These are phyloP conservation scores for Carex scoparia DNA, from an alignment of 176 grass and related monocot species.

Conservation along the genomic window DNA sequence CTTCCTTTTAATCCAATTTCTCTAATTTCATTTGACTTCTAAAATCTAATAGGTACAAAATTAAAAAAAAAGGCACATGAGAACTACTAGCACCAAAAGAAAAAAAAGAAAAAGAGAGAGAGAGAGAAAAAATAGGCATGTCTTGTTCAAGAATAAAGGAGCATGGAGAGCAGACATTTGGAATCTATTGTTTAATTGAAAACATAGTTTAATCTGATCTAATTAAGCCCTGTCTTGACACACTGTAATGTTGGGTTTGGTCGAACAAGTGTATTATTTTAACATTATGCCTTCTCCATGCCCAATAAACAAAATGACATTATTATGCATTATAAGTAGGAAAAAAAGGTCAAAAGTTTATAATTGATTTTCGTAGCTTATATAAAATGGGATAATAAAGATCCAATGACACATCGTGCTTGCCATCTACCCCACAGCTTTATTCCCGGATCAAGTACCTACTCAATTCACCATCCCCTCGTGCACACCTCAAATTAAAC, in stretches of 20 bases:
- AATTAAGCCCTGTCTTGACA: neutral
- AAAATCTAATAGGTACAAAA: neutral
- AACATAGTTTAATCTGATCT: neutral
- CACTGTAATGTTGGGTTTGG: neutral
- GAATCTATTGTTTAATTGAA: neutral
- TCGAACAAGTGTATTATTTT: neutral
- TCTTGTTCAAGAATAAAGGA: neutral
- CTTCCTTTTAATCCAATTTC: neutral
- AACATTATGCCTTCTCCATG: neutral
- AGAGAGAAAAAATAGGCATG: neutral
- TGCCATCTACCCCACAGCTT: neutral
- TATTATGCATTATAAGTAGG: neutral
- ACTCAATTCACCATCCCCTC: neutral
- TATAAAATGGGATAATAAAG: neutral
- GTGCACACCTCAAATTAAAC: neutral
- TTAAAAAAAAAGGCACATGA: neutral
- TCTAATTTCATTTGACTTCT: neutral
- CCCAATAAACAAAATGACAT: neutral
- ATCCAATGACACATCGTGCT: neutral
- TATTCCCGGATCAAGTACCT: constrained; percentile 9
- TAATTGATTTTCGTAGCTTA: neutral
- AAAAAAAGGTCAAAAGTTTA: neutral
- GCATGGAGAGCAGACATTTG: neutral
- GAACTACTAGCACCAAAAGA: neutral
- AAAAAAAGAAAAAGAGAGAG: constrained; percentile 9